Evolutionary conservation across 345 rosid genomes (phyloP).

Genomic region (Jatropha curcas): DNA sequence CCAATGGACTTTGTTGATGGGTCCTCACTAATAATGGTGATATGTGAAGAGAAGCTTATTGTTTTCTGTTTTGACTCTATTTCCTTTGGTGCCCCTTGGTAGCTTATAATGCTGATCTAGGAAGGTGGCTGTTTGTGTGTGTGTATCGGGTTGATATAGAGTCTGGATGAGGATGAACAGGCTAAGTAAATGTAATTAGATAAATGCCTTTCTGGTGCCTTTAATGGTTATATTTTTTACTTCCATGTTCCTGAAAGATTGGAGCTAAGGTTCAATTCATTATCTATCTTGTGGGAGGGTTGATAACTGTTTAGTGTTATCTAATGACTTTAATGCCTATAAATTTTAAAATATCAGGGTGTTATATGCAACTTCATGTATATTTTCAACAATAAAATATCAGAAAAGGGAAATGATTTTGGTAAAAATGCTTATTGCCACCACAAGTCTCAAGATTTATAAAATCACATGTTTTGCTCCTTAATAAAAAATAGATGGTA

Average conservation of each 20-base stretch:
- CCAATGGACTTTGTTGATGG: background rate
- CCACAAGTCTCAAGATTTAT: background rate
- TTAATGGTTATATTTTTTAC: too few species aligned
- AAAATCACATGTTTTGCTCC: background rate
- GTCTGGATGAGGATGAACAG: background rate
- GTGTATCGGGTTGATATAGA: background rate
- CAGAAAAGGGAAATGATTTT: background rate
- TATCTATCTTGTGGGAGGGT: too few species aligned
- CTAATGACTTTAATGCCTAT: background rate
- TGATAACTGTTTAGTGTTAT: too few species aligned
- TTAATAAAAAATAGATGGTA: background rate
- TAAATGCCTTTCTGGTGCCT: background rate
- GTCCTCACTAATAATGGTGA: background rate
- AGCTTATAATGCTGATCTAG: background rate
- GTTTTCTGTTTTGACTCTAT: background rate
- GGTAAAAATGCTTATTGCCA: background rate
- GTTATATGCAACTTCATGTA: background rate
- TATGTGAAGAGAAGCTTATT: background rate
- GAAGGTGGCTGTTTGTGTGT: too few species aligned
- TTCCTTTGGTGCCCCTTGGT: background rate
- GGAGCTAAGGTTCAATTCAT: background rate
- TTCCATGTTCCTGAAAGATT: too few species aligned
- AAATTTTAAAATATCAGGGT: background rate
- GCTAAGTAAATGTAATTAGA: background rate
- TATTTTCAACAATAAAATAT: too few species aligned